phyloP scores from a whole-genome alignment of 2,329 filamentous ascomycete species.

The Onygenales sp. region DNA sequence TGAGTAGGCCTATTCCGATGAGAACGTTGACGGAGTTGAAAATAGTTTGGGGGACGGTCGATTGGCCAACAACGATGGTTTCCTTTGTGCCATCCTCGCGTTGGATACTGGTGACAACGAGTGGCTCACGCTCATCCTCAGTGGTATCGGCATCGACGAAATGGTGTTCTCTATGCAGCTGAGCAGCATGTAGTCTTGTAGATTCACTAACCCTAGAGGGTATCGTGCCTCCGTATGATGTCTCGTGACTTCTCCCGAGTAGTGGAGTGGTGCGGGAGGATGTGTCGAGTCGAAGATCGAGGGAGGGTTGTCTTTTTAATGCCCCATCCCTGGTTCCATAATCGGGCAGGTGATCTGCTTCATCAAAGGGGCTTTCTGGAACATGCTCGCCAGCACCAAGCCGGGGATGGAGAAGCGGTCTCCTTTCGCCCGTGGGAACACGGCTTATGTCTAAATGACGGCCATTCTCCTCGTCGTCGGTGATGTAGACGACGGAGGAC shows the following conservation, averaged over 20 bases:
- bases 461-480: slow-evolving; percentile 44
- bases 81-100: slow-evolving; percentile 75
- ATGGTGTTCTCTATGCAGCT: slow-evolving; percentile 42
- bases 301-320: slow-evolving; percentile 15
- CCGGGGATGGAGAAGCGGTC: slow-evolving; percentile 8
- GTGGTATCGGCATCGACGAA: slow-evolving; percentile 32
- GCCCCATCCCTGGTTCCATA: slow-evolving; percentile 11
- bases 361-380: neutral
- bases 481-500: slow-evolving; percentile 59
- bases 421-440: slow-evolving; percentile 8
- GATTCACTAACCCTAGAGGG: slow-evolving; percentile 48
- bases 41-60: slow-evolving; percentile 88
- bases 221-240: slow-evolving; percentile 49
- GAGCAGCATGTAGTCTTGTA: slow-evolving; percentile 47
- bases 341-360: neutral
- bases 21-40: slow-evolving; percentile 95
- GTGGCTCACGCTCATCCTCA: slow-evolving; percentile 59
- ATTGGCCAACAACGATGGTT: slow-evolving; percentile 78
- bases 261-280: slow-evolving; percentile 11
- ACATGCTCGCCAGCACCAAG: neutral
- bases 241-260: slow-evolving; percentile 56
- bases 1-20: slow-evolving; percentile 82
- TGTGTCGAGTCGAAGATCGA: slow-evolving; percentile 20
- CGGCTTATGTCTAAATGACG: slow-evolving; percentile 5
- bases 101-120: slow-evolving; percentile 82